A percentile compares a stretch with the other conserved stretches of the same genome.
These are phyloP conservation scores for Bolboschoenoplectus hybrid DNA, from an alignment of 202 grass and related monocot genomes.

Conservation along the genomic window DNA sequence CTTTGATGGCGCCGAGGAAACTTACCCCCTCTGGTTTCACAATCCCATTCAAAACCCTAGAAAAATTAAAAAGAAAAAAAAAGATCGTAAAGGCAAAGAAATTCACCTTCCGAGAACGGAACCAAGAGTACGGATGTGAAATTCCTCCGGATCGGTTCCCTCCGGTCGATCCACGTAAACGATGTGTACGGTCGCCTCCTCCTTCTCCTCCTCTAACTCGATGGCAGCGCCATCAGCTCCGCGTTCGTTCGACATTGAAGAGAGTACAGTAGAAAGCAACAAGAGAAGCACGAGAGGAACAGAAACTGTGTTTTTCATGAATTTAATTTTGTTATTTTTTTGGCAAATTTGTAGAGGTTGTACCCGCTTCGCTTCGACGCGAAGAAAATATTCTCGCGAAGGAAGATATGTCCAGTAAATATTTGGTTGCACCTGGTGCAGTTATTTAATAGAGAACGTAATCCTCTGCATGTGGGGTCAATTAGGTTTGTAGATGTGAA, in stretches of 20 bases:
- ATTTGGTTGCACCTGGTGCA: conserved; percentile 7
- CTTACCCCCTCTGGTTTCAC: neutral
- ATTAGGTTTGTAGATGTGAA: neutral
- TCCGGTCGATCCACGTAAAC: conserved; percentile 71
- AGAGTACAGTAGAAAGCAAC: conserved; percentile 22
- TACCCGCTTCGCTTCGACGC: neutral
- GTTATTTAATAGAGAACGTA: neutral
- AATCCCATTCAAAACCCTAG: neutral
- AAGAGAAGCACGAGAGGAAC: conserved; percentile 15
- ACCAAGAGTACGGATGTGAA: conserved; percentile 69
- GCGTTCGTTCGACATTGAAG: neutral
- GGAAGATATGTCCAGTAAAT: neutral
- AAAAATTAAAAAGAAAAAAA: neutral
- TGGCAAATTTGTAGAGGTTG: neutral
- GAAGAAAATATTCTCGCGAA: neutral
- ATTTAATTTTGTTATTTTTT: neutral
- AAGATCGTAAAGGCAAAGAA: neutral
- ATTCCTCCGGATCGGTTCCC: conserved; percentile 68
- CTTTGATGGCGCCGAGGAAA: neutral
- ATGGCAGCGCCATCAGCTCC: neutral
- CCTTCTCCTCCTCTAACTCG: conserved; percentile 47
- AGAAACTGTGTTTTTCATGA: conserved; percentile 2
- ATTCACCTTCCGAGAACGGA: conserved; percentile 69
- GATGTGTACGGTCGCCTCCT: conserved; percentile 74
- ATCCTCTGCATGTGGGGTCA: neutral